Conservation (phyloP, 2,329 filamentous ascomycete species). For the Pseudocercospora pini-densiflorae region DNA sequence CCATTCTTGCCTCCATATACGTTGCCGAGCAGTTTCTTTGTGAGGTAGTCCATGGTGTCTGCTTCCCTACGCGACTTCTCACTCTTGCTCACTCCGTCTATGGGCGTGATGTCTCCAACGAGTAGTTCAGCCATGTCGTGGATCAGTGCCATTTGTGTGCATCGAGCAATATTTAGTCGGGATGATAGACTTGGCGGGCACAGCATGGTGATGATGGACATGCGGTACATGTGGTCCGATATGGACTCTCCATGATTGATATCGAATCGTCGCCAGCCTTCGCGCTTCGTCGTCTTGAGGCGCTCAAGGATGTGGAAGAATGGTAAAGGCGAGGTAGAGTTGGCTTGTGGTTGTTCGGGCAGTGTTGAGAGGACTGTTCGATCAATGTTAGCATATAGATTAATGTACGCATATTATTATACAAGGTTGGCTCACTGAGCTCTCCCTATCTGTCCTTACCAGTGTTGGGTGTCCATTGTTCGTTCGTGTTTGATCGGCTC, state of each 20-base stretch:
- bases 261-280: conserved; percentile 91
- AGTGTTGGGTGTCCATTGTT: conserved; percentile 51
- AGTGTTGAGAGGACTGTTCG: conserved; percentile 68
- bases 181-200: conserved; percentile 75
- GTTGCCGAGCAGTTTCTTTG: conserved; percentile 70
- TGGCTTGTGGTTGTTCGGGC: conserved; percentile 59
- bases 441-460: conserved; percentile 38
- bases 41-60: conserved; percentile 90
- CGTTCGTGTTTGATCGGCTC: conserved; percentile 31
- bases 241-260: conserved; percentile 84
- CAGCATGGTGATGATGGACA: conserved; percentile 95
- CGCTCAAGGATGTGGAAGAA: conserved; percentile 96
- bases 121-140: conserved; percentile 98
- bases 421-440: conserved; percentile 25
- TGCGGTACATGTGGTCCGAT: conserved; percentile 97
- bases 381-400: conserved; percentile 9
- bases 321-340: conserved; percentile 74
- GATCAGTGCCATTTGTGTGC: conserved; percentile 92
- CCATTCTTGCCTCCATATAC: conserved; percentile 75
- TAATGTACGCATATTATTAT: neutral
- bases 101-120: conserved; percentile 95
- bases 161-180: conserved; percentile 76
- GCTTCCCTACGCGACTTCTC: conserved; percentile 90
- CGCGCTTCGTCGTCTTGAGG: conserved; percentile 93
- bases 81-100: conserved; percentile 79